phyloP scores from a whole-genome alignment of 371 early-diverging fungal species.

The Mortierella sp. region DNA sequence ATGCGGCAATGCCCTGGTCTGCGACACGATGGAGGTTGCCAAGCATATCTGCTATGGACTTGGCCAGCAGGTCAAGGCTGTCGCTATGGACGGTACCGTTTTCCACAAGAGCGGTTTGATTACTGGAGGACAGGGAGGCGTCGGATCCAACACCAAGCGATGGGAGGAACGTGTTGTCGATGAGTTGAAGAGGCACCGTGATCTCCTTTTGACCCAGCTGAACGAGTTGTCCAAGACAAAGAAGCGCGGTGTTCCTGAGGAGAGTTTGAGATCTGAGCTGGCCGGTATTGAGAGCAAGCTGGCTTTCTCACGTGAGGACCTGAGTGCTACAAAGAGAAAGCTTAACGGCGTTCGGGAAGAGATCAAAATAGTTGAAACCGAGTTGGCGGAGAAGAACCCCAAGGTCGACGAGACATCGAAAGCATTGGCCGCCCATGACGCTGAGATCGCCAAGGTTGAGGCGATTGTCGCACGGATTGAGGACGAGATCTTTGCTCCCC shows the following conservation, averaged over 20 bases:
- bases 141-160: constrained; percentile 64
- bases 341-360: constrained; percentile 62
- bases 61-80: constrained; percentile 89
- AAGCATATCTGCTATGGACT: constrained; percentile 86
- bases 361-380: constrained; percentile 53
- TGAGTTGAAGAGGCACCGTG: constrained; percentile 76
- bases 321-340: constrained; percentile 64
- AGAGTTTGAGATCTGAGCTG: constrained; percentile 69
- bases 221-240: constrained; percentile 79
- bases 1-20: constrained; percentile 90
- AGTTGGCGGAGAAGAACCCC: constrained; percentile 60
- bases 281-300: constrained; percentile 73
- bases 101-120: constrained; percentile 97
- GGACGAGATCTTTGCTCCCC: constrained; percentile 80
- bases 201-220: constrained; percentile 78
- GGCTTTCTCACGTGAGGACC: constrained; percentile 70
- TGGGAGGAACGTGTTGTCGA: constrained; percentile 94
- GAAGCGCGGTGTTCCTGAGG: constrained; percentile 78
- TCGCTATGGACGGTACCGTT: constrained; percentile 93
- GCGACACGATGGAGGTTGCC: constrained; percentile 91
- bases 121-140: constrained; percentile 83
- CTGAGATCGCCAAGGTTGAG: constrained; percentile 59
- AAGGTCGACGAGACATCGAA: constrained; percentile 47
- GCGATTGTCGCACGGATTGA: constrained; percentile 73
- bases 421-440: constrained; percentile 36